Conservation (phyloP, 2,329 filamentous ascomycete species). For the Hymenotorrendiella dingleyae region DNA sequence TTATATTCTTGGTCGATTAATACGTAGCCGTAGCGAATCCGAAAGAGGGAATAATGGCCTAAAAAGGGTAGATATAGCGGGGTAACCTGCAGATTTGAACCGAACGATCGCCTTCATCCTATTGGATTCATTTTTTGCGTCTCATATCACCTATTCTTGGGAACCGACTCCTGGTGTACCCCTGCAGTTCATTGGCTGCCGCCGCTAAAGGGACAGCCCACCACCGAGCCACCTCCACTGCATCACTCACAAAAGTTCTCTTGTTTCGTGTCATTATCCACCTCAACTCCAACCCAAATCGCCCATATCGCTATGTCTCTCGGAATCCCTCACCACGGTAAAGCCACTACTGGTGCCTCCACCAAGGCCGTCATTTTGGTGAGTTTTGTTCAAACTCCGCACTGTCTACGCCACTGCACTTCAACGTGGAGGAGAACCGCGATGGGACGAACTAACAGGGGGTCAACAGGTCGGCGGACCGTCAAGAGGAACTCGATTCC, state of each 20-base stretch:
- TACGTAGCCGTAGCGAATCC: no score
- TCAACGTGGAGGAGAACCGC: conserved; percentile 6
- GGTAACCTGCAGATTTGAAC: no score
- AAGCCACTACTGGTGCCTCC: conserved; percentile 46
- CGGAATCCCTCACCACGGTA: conserved; percentile 38
- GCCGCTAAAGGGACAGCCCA: not conserved
- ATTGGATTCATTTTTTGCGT: no score
- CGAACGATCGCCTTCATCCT: no score
- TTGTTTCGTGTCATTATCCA: conserved; percentile 1
- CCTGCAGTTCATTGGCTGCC: not conserved
- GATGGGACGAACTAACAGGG: conserved; percentile 19
- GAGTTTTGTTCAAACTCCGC: conserved; percentile 30
- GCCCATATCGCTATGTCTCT: conserved; percentile 37
- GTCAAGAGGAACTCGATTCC: conserved; percentile 90
- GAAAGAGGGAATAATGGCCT: no score
- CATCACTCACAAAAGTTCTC: not conserved
- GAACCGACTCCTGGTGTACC: not conserved
- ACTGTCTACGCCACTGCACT: not conserved
- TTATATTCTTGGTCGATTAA: no score
- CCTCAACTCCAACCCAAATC: conserved; percentile 1
- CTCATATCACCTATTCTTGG: not conserved
- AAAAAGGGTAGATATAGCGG: no score
- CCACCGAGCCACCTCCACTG: not conserved
- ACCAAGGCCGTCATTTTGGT: conserved; percentile 97
- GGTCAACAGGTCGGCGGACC: conserved; percentile 76